Evolutionary conservation across 2,329 filamentous ascomycete species (phyloP), one percentile per base, ranked within the genome.

Genomic region (Lizonia empirigonia): DNA sequence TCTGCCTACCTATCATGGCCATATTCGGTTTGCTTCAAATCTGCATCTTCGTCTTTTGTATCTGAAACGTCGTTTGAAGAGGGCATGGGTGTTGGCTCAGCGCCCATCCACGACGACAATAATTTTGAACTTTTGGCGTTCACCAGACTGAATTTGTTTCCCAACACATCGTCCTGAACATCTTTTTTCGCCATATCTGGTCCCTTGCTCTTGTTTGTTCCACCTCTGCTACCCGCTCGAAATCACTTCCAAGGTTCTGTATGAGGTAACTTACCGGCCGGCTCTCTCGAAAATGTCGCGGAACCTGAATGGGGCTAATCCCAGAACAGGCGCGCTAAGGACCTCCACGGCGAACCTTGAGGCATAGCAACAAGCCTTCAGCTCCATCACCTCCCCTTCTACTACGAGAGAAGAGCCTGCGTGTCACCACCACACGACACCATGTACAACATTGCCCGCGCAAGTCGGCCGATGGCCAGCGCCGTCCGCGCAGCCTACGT

Each of bases 361-460:
- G 41, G 62, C 61, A 62, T 51, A 64, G 50, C 55, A 60, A 45
- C 58, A 55, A 47, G 39, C 53, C 59, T 52, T 50, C 64, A 62
- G 60, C 58, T 59, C 56, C 66, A 62, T 54, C 60, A 53, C 45
- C 55, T 54, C 57, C 44, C 53, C 50, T 40, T 36, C 38, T 50
- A 55, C 51, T 44, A 38, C 46, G 41, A 37, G 30, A 52, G 41
- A 45, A 34, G 46, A 32, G 47, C 45, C 59, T 55, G 57, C 59
- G 63, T 65, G 63, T 68, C 65, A 65, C 46, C 52, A 39, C 58
- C 49, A 16, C 56, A 55, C 72, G 68, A 67, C 77, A 83, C 69
- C 70, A 97, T 96, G 91, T 95, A 91, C 82, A 94, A 88, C 78
- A 80, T 96, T 75, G 88, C 88, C 75, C 87, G 91, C 80, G 67